Evolutionary conservation across 345 rosid species (phyloP), one percentile per base, ranked within the genome.

Genomic region (Crucihimalaya himalaica): DNA sequence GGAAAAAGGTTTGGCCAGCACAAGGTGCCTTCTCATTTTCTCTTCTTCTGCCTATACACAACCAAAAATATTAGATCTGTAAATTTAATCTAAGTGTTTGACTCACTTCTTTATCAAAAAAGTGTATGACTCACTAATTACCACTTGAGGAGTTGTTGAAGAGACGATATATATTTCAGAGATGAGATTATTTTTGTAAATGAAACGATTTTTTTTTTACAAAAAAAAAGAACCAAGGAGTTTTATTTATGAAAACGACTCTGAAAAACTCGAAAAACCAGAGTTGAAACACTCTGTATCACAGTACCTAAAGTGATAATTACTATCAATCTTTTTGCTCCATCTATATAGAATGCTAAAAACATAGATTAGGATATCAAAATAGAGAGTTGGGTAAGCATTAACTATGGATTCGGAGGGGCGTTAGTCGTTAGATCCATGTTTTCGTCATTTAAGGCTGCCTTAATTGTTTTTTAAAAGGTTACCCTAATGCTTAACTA

Each of bases 1-100:
- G 6, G 80, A 50, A 8, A 81, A 35, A 1, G 96, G 90, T 71
- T 82, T 80, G 0, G 81, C 71, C 2, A 93, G 59, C 39, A 85
- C 82, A 11, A 85, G 66, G 16, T 37, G 46, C 50, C 19, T 76
- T 34, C 6, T 75, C 6, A 34, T 78, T 57, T 50, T 55, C 3
- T 51, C 42, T 15, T 64, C 67, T 75, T 39, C 28, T 67, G 73
- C 63, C 79, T 68, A 20, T 15, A 34, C 37, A 66, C 69, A 58
- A 40, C 45, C n/a, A 48, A 48, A 48, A 10, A 20, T 0, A 20
- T 19, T 9, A 48, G 16, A 34, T 48, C 15, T 46, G 51, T 46
- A 8, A 18, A 16, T 46, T 8, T 46, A n/a, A 32, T 8, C 3
- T 32, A 23, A 23, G 25, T 23, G 25, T 23, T 3, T 23, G 45